Conservation (phyloP, 768 basidiomycete genomes). For the Lactifluus echinatus region DNA sequence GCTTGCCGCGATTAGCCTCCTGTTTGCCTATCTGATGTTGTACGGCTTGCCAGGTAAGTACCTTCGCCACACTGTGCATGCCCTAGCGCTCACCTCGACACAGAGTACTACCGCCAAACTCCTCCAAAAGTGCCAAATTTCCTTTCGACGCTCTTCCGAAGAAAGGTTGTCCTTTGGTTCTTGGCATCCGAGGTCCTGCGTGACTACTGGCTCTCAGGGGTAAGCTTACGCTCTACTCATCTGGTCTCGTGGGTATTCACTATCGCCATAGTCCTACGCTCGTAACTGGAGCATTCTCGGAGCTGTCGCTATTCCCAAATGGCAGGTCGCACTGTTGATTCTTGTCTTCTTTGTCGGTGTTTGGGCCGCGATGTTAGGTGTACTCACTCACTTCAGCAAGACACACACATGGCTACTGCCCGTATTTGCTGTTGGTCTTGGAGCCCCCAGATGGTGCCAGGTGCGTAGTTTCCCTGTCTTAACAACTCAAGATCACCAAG, state of each 20-base stretch:
- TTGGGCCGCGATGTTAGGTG: slow-evolving; percentile 66
- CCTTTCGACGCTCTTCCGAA: slow-evolving; percentile 77
- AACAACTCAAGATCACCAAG: neutral
- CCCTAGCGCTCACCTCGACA: slow-evolving; percentile 14
- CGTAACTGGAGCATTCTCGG: slow-evolving; percentile 95
- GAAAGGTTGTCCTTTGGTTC: slow-evolving; percentile 94
- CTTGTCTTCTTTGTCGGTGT: slow-evolving; percentile 79
- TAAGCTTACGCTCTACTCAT: slow-evolving; percentile 34
- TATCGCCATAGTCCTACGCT: slow-evolving; percentile 60
- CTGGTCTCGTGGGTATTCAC: neutral
- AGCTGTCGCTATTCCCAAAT: slow-evolving; percentile 73
- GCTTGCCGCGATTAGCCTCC: slow-evolving; percentile 59
- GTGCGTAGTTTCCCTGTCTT: slow-evolving; percentile 27
- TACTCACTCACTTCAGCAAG: slow-evolving; percentile 83
- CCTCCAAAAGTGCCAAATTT: slow-evolving; percentile 94
- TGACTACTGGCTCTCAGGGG: slow-evolving; percentile 85
- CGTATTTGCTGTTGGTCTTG: slow-evolving; percentile 91
- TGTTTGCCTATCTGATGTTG: slow-evolving; percentile 77
- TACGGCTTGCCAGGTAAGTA: slow-evolving; percentile 74
- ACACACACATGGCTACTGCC: slow-evolving; percentile 93
- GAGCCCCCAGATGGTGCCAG: slow-evolving; percentile 94
- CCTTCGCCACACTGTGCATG: neutral
- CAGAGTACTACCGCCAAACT: slow-evolving; percentile 85
- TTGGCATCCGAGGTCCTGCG: slow-evolving; percentile 83
- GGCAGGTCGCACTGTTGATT: slow-evolving; percentile 75